These are phyloP conservation scores for Solanum chiquidenum DNA, from an alignment of 257 asterid genomes.

Conservation along the genomic window DNA sequence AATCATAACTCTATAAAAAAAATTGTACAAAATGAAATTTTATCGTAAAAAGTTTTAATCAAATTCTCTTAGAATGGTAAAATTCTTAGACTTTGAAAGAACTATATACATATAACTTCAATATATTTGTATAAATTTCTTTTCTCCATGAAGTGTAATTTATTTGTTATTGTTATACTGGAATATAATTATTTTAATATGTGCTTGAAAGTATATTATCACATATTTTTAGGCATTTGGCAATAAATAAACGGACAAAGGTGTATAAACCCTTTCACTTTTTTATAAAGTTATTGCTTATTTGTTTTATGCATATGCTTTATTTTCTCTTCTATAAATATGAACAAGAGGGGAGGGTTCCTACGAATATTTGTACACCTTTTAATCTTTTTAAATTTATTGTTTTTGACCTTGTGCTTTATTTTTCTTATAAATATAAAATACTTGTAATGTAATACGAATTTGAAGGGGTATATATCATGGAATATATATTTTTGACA, in stretches of 20 bases:
- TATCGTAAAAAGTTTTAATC: neutral
- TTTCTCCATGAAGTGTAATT: neutral
- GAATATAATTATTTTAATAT: neutral
- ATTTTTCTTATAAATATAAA: neutral
- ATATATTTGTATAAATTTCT: neutral
- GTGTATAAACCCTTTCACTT: neutral
- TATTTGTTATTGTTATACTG: neutral
- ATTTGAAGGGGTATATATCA: neutral
- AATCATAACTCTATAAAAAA: neutral
- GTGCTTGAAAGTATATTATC: neutral
- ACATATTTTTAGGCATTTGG: neutral
- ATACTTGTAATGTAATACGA: neutral
- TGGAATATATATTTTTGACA: neutral
- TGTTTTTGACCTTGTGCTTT: neutral
- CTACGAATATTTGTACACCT: neutral
- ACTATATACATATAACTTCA: neutral
- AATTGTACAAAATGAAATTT: neutral
- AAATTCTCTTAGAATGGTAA: neutral
- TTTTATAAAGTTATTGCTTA: neutral
- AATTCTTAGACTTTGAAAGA: neutral
- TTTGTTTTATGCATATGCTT: neutral
- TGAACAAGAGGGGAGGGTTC: neutral
- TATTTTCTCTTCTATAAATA: neutral
- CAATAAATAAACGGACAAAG: neutral
- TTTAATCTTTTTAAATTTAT: neutral